phyloP scores from a whole-genome alignment of 2,329 filamentous ascomycete species.

The Apiospora arundinis region DNA sequence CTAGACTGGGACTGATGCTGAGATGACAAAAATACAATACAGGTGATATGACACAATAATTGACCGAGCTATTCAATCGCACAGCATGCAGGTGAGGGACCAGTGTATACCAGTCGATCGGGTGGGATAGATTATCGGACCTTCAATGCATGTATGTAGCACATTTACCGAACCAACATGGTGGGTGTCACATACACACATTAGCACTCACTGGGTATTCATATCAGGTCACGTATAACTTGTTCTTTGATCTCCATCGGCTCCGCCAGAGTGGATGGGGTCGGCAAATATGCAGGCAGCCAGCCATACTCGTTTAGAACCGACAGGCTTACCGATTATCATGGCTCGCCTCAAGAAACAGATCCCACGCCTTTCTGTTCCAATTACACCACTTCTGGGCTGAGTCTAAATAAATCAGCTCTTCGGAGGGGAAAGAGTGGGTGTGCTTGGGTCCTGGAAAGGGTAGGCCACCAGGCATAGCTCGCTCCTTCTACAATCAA shows the following conservation, averaged over 20 bases:
- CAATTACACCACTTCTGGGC: not conserved
- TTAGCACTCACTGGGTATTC: not conserved
- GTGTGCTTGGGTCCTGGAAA: not conserved
- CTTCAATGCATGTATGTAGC: not conserved
- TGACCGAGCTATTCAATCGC: not conserved
- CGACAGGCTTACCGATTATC: not conserved
- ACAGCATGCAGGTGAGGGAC: not conserved
- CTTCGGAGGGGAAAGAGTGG: not conserved
- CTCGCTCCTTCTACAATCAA: too few relatives aligned
- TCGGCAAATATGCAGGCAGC: not conserved
- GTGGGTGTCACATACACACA: not conserved
- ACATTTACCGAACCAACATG: not conserved
- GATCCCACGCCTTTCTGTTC: not conserved
- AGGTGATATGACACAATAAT: not conserved
- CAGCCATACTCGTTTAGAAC: not conserved
- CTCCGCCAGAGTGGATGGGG: not conserved
- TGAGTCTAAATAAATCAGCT: not conserved
- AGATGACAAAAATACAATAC: too few relatives aligned
- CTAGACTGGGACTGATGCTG: too few relatives aligned
- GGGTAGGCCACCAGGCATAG: too few relatives aligned
- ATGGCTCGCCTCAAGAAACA: not conserved
- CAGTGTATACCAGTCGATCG: not conserved
- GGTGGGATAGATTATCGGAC: not conserved
- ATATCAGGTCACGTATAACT: not conserved
- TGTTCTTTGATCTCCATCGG: not conserved